phyloP scores from a whole-genome alignment of 1,139 yeast genomes.

The Debaryomyces subglobosus region DNA sequence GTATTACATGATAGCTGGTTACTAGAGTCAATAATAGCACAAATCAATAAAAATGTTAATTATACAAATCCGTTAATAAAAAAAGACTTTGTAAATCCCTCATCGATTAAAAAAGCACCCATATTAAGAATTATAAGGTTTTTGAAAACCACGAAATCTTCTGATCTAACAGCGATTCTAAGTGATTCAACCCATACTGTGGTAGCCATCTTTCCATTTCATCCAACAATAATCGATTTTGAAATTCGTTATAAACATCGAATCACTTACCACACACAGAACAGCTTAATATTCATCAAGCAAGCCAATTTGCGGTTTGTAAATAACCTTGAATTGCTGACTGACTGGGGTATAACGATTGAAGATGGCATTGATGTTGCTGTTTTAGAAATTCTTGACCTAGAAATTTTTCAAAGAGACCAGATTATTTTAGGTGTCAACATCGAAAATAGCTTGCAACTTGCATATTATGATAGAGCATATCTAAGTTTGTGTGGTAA shows the following conservation, averaged over 20 bases:
- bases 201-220: constrained; percentile 31
- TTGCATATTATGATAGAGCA: constrained; percentile 25
- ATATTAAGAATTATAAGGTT: constrained; percentile 33
- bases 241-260: constrained; percentile 35
- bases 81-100: constrained; percentile 21
- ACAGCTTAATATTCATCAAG: constrained; percentile 27
- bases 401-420: constrained; percentile 35
- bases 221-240: constrained; percentile 30
- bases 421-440: constrained; percentile 23
- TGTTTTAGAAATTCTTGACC: constrained; percentile 28
- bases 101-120: constrained; percentile 19
- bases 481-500: constrained; percentile 16
- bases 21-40: constrained; percentile 13
- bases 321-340: constrained; percentile 15
- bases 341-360: constrained; percentile 16
- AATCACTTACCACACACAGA: constrained; percentile 33
- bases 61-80: constrained; percentile 19
- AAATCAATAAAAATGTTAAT: constrained; percentile 9
- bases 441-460: constrained; percentile 21
- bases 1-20: constrained; percentile 31
- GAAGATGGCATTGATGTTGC: constrained; percentile 19
- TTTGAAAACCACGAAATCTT: constrained; percentile 19
- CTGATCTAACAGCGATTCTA: constrained; percentile 32
- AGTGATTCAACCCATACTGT: constrained; percentile 37
- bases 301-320: constrained; percentile 31